phyloP scores from a whole-genome alignment of 257 asterid genomes.

The Forsythia suspensa region DNA sequence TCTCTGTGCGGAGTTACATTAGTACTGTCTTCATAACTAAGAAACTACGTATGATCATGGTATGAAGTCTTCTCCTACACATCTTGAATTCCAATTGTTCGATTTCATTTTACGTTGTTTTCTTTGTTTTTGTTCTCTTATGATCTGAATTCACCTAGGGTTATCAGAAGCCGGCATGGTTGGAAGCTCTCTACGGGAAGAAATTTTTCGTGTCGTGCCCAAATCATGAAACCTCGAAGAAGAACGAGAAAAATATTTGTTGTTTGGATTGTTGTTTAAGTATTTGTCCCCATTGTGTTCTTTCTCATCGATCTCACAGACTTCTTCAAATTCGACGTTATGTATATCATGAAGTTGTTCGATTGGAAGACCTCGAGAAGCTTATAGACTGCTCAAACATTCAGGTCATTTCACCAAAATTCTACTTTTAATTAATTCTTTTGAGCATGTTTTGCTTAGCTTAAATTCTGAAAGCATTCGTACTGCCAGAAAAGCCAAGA shows the following conservation, averaged over 20 bases:
- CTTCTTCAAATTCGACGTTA: constrained; percentile 93
- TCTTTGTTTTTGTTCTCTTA: background rate
- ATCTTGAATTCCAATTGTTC: background rate
- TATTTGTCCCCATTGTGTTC: constrained; percentile 90
- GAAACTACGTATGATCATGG: constrained; percentile 45
- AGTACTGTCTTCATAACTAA: constrained; percentile 3
- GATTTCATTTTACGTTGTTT: background rate
- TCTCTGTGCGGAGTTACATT: constrained; percentile 9
- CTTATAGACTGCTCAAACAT: constrained; percentile 88
- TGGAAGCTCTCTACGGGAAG: constrained; percentile 67
- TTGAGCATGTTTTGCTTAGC: background rate
- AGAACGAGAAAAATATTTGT: constrained; percentile 83
- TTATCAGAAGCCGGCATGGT: constrained; percentile 71
- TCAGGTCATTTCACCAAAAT: constrained; percentile 44
- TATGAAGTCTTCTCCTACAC: constrained; percentile 18
- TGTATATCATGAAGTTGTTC: constrained; percentile 87
- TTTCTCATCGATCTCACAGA: constrained; percentile 74
- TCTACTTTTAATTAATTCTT: background rate
- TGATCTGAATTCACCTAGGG: constrained; percentile 44
- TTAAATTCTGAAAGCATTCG: background rate
- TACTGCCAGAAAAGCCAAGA: background rate
- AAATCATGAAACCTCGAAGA: constrained; percentile 72
- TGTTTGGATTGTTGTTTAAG: constrained; percentile 93
- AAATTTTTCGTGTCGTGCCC: constrained; percentile 76
- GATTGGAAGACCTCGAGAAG: constrained; percentile 85